Percentiles rank a stretch among this genome's conserved stretches.
These are phyloP conservation scores for Colletotrichum tanaceti DNA, from an alignment of 2,329 filamentous ascomycete species.

Conservation along the genomic window DNA sequence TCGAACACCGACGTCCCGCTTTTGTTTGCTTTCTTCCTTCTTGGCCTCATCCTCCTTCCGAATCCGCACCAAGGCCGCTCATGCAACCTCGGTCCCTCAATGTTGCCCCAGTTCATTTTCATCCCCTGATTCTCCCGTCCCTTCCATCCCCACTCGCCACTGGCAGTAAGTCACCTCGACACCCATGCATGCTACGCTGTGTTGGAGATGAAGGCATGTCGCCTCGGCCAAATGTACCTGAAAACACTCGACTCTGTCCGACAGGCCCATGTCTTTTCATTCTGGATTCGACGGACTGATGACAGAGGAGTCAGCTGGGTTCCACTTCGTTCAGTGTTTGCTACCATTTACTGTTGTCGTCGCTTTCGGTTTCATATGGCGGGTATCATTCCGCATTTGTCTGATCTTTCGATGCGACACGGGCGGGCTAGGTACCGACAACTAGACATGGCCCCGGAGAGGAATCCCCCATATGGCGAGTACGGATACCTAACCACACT, in stretches of 20 bases:
- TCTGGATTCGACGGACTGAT: conserved; percentile 16
- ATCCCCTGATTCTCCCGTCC: neutral
- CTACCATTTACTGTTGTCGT: conserved; percentile 1
- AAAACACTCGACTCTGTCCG: conserved; percentile 4
- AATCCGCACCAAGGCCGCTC: conserved; percentile 6
- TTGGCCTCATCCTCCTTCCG: conserved; percentile 22
- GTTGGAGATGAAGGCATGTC: conserved; percentile 31
- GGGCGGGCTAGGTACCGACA: conserved; percentile 14
- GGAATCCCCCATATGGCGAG: conserved; percentile 23
- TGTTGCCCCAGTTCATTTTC: conserved; percentile 20
- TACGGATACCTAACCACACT: conserved; percentile 10
- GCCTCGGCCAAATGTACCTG: conserved; percentile 16
- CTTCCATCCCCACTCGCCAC: conserved; percentile 16
- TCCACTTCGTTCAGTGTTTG: conserved; percentile 13
- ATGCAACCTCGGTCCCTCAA: conserved; percentile 34
- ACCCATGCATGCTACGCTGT: conserved; percentile 15
- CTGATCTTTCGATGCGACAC: conserved; percentile 34
- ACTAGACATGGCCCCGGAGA: conserved; percentile 32
- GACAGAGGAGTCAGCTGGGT: neutral
- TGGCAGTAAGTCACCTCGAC: no score
- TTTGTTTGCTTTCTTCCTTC: conserved; percentile 29
- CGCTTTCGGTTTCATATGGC: conserved; percentile 20
- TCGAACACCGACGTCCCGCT: conserved; percentile 29
- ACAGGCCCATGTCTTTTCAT: conserved; percentile 8
- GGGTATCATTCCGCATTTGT: conserved; percentile 38